Evolutionary conservation across 1,284 basidiomycete species (phyloP).

Genomic region (Trametes hirsuta): DNA sequence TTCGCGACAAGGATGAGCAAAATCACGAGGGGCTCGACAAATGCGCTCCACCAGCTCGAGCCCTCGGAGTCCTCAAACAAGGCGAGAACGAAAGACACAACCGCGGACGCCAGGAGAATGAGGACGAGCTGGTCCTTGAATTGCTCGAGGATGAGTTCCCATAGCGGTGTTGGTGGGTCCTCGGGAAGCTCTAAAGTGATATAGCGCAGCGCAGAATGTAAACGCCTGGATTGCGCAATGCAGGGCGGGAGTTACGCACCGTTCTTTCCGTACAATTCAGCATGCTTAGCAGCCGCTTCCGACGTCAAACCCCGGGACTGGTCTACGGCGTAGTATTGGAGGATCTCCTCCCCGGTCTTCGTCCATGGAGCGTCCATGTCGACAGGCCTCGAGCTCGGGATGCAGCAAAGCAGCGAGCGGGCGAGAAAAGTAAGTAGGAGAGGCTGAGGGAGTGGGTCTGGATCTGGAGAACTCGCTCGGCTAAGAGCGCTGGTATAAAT

Average conservation of each 20-base stretch:
- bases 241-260: slow-evolving; percentile 48
- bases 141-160: slow-evolving; percentile 94
- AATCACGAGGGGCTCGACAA: slow-evolving; percentile 93
- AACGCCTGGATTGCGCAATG: background rate
- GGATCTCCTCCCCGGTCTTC: slow-evolving; percentile 59
- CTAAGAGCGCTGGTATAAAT: slow-evolving; percentile 24
- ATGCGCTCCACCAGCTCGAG: slow-evolving; percentile 74
- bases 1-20: slow-evolving; percentile 93
- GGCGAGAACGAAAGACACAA: slow-evolving; percentile 89
- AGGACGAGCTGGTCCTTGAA: slow-evolving; percentile 98
- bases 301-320: slow-evolving; percentile 55
- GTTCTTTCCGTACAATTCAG: slow-evolving; percentile 83
- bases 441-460: slow-evolving; percentile 5
- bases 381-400: slow-evolving; percentile 14
- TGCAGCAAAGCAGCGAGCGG: slow-evolving; percentile 12
- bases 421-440: slow-evolving; percentile 9
- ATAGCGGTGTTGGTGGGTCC: slow-evolving; percentile 87
- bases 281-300: slow-evolving; percentile 70
- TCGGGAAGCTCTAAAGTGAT: slow-evolving; percentile 77
- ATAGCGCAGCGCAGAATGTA: background rate
- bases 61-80: slow-evolving; percentile 78
- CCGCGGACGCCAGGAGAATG: slow-evolving; percentile 90
- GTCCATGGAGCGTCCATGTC: slow-evolving; percentile 77
- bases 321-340: slow-evolving; percentile 69
- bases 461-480: slow-evolving; percentile 17